A percentile compares a stretch with the other conserved stretches of the same genome.
These are phyloP conservation scores for Phyllostachys edulis DNA, from an alignment of 176 grass and related monocot species.

Conservation along the genomic window DNA sequence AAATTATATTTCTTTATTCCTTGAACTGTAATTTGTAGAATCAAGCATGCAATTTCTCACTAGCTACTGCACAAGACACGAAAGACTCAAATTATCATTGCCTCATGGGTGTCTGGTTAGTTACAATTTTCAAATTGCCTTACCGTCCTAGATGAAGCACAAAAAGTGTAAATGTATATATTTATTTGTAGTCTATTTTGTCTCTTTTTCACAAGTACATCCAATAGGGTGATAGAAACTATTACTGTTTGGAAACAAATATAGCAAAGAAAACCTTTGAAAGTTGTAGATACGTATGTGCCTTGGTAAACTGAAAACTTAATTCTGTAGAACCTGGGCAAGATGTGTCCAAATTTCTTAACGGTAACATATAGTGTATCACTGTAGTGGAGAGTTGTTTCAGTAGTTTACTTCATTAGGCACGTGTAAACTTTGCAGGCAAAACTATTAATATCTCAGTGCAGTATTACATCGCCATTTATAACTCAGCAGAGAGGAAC, in stretches of 20 bases:
- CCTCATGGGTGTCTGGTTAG: neutral
- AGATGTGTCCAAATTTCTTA: neutral
- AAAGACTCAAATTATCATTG: neutral
- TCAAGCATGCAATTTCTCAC: neutral
- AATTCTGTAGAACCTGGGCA: neutral
- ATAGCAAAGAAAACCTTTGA: neutral
- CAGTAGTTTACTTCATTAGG: neutral
- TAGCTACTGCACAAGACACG: neutral
- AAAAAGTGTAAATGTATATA: neutral
- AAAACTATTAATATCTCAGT: conserved; percentile 1
- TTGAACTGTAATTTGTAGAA: conserved; percentile 2
- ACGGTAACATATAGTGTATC: neutral
- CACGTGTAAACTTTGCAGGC: neutral
- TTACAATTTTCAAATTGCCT: conserved; percentile 7
- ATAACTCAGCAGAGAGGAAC: neutral
- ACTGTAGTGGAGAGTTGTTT: neutral
- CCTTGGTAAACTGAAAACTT: conserved; percentile 11
- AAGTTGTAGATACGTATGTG: neutral
- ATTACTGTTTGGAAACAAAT: too few relatives aligned
- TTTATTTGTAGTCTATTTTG: neutral
- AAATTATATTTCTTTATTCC: neutral
- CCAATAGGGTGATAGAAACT: too few relatives aligned
- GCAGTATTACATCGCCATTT: conserved; percentile 8
- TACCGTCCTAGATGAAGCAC: neutral
- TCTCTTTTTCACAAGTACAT: conserved; percentile 6